Base-by-base conservation (phyloP, 176 grass and related monocot genomes). In the Rhynchospora breviuscula region DNA sequence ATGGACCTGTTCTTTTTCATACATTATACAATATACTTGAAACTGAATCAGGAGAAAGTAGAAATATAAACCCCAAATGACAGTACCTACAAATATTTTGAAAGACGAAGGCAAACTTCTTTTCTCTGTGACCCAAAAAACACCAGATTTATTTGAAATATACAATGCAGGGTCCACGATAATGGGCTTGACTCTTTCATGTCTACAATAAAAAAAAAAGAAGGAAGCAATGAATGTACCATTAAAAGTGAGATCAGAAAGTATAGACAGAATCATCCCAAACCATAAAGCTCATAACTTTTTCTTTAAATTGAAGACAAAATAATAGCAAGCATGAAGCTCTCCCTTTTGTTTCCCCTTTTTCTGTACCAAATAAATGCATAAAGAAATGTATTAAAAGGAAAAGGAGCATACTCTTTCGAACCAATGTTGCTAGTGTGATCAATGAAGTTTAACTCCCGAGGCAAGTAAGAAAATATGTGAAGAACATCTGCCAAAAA, bases 371-470 rank as follows among this genome's bases (percentile, higher is more conserved):
- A 54, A 25, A 43, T 60, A 80, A 80, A 9, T 10, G 33, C 22
- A 79, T 22, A 54, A 77, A 79, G 26, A 79, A 60, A 59, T 18
- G 1, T 21, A 49, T 22, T 40, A 40, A 40, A 40, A 0, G 29
- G 21, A 44, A 61, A 40, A 79, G 61, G 77, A 79, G 40, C 89
- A 64, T 97, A 97, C 94, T 91, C 87, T 85, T 91, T 90, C 53
- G 59, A 84, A 88, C 89, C 87, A 71, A 93, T 85, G 57, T 93
- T 86, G 88, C 94, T 91, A 8, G 87, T 93, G 68, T 97, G 94
- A 77, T 97, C 87, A 81, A 97, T 84, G 83, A 93, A 93, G 84
- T 97, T 97, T 14, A 97, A 79, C 47, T 90, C 62, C 59, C 87
- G 83, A 81, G 94, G 89, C 70, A 97, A 82, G 79, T 65, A 88